phyloP scores from a whole-genome alignment of 2,329 filamentous ascomycete genomes.

The Aspergillus pseudoglaucus region DNA sequence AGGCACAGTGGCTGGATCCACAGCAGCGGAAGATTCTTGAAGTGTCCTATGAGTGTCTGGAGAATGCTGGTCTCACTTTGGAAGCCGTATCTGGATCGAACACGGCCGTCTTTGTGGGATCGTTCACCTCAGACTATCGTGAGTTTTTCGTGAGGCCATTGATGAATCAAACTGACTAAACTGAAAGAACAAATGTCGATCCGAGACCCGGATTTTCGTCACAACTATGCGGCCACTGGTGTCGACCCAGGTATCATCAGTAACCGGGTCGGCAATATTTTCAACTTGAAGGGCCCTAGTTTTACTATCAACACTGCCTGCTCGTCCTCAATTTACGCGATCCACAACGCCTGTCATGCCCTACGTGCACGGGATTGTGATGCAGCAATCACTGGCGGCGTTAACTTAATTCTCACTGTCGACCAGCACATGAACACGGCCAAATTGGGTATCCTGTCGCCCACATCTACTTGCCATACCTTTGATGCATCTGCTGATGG shows the following conservation, averaged over 20 bases:
- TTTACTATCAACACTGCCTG: constrained; percentile 32
- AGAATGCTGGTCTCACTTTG: constrained; percentile 1
- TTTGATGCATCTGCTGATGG: constrained; percentile 26
- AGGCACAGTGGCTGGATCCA: constrained; percentile 13
- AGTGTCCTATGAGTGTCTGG: constrained; percentile 6
- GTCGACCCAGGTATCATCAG: constrained; percentile 5
- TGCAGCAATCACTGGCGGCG: constrained; percentile 28
- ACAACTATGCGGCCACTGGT: constrained; percentile 6
- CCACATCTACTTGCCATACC: constrained; percentile 19
- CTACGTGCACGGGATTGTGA: constrained; percentile 8
- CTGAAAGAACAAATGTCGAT: not conserved
- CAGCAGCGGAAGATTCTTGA: constrained; percentile 9
- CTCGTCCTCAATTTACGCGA: constrained; percentile 24
- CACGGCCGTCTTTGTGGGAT: constrained; percentile 5
- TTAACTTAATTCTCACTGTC: constrained; percentile 25
- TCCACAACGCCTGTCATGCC: constrained; percentile 25
- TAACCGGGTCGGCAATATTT: constrained; percentile 14
- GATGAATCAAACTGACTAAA: no score
- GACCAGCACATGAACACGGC: constrained; percentile 19
- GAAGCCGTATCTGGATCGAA: not conserved
- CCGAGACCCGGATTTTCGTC: not conserved
- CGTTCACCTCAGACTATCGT: constrained; percentile 5
- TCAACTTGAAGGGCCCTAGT: constrained; percentile 6
- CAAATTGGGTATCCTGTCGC: constrained; percentile 29
- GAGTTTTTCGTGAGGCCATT: no score